Base-by-base conservation (phyloP, 768 basidiomycete species). In the Termitomyces sp. region DNA sequence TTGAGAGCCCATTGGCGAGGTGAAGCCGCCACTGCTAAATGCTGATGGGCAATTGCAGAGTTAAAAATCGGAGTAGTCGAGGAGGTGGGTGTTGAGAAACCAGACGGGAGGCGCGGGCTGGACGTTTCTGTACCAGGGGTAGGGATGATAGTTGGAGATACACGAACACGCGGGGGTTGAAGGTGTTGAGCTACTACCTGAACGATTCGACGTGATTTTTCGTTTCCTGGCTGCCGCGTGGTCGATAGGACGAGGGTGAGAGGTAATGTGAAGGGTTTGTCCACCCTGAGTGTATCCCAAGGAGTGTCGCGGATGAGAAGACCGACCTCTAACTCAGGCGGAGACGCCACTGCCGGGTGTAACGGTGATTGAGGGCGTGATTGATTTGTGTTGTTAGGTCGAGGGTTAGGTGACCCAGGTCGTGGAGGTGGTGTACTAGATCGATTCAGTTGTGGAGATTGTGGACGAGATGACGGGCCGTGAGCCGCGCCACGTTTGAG, bases 121-220 rank as follows among this genome's bases (percentile, higher is more conserved):
- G 68, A 68, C 15, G 69, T 58, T 47, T 72, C 73, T 36, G 60
- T 54, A 27, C 58, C 47, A 18, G 60, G 60, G 34, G 65, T 57
- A 22, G 71, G 56, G 5, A 69, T 56, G 46, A 70, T 15, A 13
- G 24, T 61, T 6, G 65, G 58, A 15, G 65, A 30, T 18, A 65
- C 46, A 12, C 63, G 54, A 22, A 63, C 61, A 11, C 69, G 76
- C 16, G 76, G 74, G 20, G 79, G 77, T 46, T 80, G 78, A 15
- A 89, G 71, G 64, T 89, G 88, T 64, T 93, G 91, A 7, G 91
- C 77, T 18, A 79, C 87, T 30, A 92, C 70, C 13, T 71, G 70
- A 30, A 87, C 63, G 6, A 75, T 67, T 24, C 85, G 78, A 48
- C 75, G 73, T 27, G 65, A 59, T 55, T 65, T 49, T 34, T 64